phyloP scores from a whole-genome alignment of 257 asterid genomes.

The Gynochthodes officinalis region DNA sequence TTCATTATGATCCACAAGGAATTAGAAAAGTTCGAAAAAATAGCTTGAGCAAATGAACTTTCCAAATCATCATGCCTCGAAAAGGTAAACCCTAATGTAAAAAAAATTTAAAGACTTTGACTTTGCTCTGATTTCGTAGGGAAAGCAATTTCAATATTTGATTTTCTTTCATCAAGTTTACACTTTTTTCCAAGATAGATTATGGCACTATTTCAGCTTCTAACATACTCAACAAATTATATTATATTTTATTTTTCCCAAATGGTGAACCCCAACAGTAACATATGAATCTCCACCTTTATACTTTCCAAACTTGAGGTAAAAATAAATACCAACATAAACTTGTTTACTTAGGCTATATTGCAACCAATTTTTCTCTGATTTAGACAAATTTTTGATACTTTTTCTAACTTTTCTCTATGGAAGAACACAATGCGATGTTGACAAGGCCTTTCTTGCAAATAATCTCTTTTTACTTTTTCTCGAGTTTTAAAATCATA shows the following conservation, averaged over 20 bases:
- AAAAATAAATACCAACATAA: neutral
- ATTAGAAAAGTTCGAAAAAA: neutral
- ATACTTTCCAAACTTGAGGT: neutral
- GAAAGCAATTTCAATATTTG: neutral
- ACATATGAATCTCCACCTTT: neutral
- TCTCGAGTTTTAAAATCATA: neutral
- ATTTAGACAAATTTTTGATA: neutral
- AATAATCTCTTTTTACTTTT: neutral
- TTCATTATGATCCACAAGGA: neutral
- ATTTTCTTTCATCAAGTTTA: neutral
- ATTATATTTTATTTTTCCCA: neutral
- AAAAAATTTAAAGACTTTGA: neutral
- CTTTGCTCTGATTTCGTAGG: neutral
- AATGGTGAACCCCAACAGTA: neutral
- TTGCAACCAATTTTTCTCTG: neutral
- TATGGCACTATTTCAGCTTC: neutral
- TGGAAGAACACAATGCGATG: neutral
- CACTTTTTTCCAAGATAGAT: neutral
- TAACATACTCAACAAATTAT: neutral
- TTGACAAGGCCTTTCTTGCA: conserved; percentile 2
- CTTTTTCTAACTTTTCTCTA: neutral
- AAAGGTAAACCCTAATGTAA: neutral
- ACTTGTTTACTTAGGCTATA: neutral
- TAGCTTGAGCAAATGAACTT: neutral
- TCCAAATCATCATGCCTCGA: neutral